Percentiles rank a stretch among this genome's conserved stretches.
Conservation (phyloP, 495 filamentous ascomycete species). For the Xylaria scruposa region DNA sequence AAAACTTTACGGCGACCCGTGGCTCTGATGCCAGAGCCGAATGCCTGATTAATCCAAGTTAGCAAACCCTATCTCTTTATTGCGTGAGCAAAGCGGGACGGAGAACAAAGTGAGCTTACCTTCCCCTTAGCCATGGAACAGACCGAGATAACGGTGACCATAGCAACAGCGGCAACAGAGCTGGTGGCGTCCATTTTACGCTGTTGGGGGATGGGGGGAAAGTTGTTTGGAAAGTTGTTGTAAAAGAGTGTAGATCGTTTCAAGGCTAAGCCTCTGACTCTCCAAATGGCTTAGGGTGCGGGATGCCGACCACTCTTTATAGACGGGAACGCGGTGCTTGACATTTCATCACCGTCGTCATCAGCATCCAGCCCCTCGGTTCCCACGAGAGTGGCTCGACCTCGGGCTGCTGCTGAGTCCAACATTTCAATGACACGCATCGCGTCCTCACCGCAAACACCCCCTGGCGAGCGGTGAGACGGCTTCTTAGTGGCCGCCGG, state of each 20-base stretch:
- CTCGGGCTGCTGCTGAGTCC: neutral
- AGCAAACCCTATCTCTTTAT: neutral
- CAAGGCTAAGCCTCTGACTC: constrained; percentile 28
- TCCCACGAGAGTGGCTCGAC: neutral
- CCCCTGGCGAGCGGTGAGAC: constrained; percentile 24
- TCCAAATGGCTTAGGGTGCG: neutral
- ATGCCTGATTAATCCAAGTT: constrained; percentile 8
- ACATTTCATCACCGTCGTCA: constrained; percentile 3
- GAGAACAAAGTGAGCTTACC: constrained; percentile 12
- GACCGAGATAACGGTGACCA: constrained; percentile 20
- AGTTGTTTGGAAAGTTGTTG: constrained; percentile 23
- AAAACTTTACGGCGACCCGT: neutral
- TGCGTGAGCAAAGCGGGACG: neutral
- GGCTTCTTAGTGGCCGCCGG: constrained; percentile 11
- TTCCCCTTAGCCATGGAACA: constrained; percentile 24
- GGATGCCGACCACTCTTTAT: constrained; percentile 26
- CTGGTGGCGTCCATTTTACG: constrained; percentile 27
- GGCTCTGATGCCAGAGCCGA: constrained; percentile 13
- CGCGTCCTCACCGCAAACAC: constrained; percentile 14
- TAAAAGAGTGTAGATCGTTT: constrained; percentile 18
- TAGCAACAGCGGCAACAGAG: constrained; percentile 20
- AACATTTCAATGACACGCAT: constrained; percentile 11
- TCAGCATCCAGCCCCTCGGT: constrained; percentile 7
- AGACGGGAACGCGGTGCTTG: neutral
- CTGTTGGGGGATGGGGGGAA: constrained; percentile 14